Evolutionary conservation across 192 early-diverging fungal species (phyloP), one percentile per base, ranked within the genome.

Genomic region (Coemansia nantahalensis): DNA sequence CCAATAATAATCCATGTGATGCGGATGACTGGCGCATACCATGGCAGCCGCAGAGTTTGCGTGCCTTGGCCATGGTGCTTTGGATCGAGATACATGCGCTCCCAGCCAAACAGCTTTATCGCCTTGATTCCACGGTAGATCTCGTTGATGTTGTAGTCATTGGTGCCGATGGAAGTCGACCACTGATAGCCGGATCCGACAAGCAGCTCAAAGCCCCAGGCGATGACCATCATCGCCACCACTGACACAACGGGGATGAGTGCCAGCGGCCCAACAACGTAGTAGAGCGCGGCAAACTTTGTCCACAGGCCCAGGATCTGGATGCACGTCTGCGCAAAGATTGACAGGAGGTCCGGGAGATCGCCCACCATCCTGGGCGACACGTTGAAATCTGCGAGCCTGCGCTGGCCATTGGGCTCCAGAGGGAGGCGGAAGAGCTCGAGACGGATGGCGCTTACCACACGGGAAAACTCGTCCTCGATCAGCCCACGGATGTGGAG

Each of bases 21-120:
- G 13, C 56, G 57, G n/a, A 64, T 42, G 15, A 41, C 39, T 3
- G 61, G 52, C 2, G 68, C 68, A 28, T 65, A 72, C 68, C 68
- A 72, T 18, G 57, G 60, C 24, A 48, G 28, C 22, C 24, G 39
- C 43, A 35, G 14, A 2, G 19, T 30, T 13, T 56, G 11, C 24
- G 37, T 10, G 6, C 50, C 32, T 4, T 52, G 28, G 16, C 51
- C 23, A 32, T 51, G 55, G 14, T 52, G 52, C 23, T 43, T 42
- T 0, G 62, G 39, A 22, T 65, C 62, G 9, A 73, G 45, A 40
- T 61, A 73, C 43, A 61, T 61, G 30, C 50, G 47, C 35, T 73
- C 69, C 69, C 69, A 73, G 21, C 69, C 62, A 47, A 65, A 65
- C 41, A 73, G 52, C 58, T 73, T 72, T 19, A 72, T 65, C 2